These are phyloP conservation scores for Graphilbum fragrans DNA, from an alignment of 2,329 filamentous ascomycete species.

Conservation along the genomic window DNA sequence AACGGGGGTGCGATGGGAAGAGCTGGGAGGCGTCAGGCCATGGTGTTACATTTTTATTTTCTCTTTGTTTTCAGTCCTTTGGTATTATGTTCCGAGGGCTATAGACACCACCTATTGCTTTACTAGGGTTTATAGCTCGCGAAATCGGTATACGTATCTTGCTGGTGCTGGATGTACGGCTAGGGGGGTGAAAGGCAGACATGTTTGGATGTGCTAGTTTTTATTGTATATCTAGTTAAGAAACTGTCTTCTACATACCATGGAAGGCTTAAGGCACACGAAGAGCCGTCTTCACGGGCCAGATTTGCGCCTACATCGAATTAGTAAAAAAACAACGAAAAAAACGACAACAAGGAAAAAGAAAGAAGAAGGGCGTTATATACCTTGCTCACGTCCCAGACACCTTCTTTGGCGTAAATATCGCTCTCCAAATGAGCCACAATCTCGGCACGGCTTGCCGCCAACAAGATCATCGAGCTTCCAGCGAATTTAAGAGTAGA, in stretches of 20 bases:
- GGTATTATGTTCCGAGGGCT: too few species aligned
- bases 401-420: constrained; percentile 57
- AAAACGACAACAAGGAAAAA: background rate
- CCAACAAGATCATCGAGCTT: constrained; percentile 56
- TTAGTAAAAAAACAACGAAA: background rate
- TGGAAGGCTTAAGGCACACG: constrained; percentile 9
- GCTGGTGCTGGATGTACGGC: too few species aligned
- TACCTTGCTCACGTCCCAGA: constrained; percentile 70
- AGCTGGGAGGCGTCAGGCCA: too few species aligned
- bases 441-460: constrained; percentile 58
- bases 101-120: too few species aligned
- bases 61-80: too few species aligned
- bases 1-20: too few species aligned
- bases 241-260: background rate
- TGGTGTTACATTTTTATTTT: too few species aligned
- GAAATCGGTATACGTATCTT: too few species aligned
- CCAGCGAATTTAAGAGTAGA: constrained; percentile 58
- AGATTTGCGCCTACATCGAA: constrained; percentile 17
- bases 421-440: constrained; percentile 56
- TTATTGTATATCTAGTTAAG: too few species aligned
- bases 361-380: constrained; percentile 8
- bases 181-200: too few species aligned
- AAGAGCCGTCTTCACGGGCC: constrained; percentile 20
- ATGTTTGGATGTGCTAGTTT: too few species aligned
- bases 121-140: too few species aligned